These are phyloP conservation scores for Vanilla planifolia DNA, from an alignment of 106 monocot genomes.

Conservation along the genomic window DNA sequence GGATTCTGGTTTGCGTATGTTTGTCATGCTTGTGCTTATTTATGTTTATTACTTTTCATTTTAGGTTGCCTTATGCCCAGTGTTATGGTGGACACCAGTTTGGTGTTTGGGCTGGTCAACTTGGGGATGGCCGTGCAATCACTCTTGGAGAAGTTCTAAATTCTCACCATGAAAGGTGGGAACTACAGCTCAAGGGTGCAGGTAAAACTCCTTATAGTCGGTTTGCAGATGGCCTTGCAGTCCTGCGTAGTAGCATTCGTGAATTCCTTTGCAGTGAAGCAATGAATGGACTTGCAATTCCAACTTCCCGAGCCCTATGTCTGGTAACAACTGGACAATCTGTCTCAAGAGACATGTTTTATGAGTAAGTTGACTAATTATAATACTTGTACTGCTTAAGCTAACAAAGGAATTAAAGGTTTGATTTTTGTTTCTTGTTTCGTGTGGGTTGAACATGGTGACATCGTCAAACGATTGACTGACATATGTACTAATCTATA, in stretches of 20 bases:
- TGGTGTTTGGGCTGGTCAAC: slow-evolving; percentile 97
- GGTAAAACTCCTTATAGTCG: slow-evolving; percentile 96
- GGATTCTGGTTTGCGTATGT: not conserved
- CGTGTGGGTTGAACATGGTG: too few species aligned
- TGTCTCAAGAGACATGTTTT: slow-evolving; percentile 97
- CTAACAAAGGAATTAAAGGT: not conserved
- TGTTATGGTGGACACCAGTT: slow-evolving; percentile 99
- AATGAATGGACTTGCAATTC: slow-evolving; percentile 94
- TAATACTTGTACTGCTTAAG: too few species aligned
- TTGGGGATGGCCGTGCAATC: slow-evolving; percentile 95
- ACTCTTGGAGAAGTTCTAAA: slow-evolving; percentile 89
- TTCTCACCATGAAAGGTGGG: slow-evolving; percentile 78
- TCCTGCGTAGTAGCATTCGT: slow-evolving; percentile 92
- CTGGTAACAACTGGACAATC: slow-evolving; percentile 86
- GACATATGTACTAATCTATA: too few species aligned
- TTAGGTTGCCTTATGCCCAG: slow-evolving; percentile 83
- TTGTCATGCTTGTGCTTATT: not conserved
- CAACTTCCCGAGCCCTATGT: slow-evolving; percentile 91
- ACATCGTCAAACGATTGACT: too few species aligned
- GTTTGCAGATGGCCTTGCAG: slow-evolving; percentile 98
- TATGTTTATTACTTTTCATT: not conserved
- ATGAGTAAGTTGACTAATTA: slow-evolving; percentile 77
- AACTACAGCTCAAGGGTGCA: slow-evolving; percentile 95
- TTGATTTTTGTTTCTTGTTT: too few species aligned
- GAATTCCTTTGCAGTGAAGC: slow-evolving; percentile 98